Percentiles rank a stretch among this genome's conserved stretches.
phyloP scores from a whole-genome alignment of 1,139 yeast genomes.

The Nakaseomyces bracarensis region DNA sequence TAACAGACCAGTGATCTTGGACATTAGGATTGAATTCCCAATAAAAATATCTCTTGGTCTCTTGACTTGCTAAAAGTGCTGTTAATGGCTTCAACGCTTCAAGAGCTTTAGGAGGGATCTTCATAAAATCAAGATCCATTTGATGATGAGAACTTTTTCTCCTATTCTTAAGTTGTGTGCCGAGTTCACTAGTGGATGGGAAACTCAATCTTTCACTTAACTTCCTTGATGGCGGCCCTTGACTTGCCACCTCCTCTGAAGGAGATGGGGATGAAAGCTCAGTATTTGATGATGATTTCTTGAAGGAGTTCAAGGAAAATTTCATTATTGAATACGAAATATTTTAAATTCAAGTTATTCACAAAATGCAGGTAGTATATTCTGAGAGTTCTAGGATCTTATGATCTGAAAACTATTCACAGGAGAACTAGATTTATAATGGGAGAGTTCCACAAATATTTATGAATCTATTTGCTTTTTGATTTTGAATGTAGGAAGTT shows the following conservation, averaged over 20 bases:
- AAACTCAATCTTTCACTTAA: slow-evolving; percentile 5
- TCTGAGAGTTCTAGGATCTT: not conserved
- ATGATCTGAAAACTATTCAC: not conserved
- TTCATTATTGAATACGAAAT: not conserved
- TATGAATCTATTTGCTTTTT: not conserved
- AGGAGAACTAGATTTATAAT: no score
- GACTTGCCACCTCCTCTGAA: not conserved
- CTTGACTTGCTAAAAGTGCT: slow-evolving; percentile 5
- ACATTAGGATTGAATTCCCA: slow-evolving; percentile 9
- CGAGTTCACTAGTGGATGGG: slow-evolving; percentile 2
- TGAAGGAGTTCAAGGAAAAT: slow-evolving; percentile 4
- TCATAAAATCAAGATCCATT: slow-evolving; percentile 4
- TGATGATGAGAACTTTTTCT: slow-evolving; percentile 5
- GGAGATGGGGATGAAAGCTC: not conserved
- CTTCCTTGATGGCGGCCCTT: slow-evolving; percentile 3
- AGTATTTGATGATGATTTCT: slow-evolving; percentile 2
- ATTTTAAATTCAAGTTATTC: not conserved
- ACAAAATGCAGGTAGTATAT: no score
- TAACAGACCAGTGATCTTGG: slow-evolving; percentile 3
- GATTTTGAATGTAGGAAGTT: not conserved
- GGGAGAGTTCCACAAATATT: no score
- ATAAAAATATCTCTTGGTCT: slow-evolving; percentile 4
- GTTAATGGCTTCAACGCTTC: slow-evolving; percentile 5
- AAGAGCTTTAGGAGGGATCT: slow-evolving; percentile 4
- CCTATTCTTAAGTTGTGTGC: slow-evolving; percentile 2